Evolutionary conservation across 192 early-diverging fungal genomes (phyloP).

Genomic region (Diversispora eburnea): DNA sequence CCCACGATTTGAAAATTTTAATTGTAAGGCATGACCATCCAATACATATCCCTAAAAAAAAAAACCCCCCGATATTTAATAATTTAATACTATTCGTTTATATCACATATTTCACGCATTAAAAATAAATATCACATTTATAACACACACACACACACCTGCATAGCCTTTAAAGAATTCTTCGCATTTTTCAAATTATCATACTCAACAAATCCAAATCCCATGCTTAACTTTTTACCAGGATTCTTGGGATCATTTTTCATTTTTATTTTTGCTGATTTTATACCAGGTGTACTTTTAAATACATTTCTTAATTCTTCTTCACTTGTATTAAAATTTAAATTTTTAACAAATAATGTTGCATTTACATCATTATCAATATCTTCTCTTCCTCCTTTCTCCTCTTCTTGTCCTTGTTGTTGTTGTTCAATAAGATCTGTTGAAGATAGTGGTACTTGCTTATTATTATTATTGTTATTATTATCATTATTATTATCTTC

Average conservation of each 20-base stretch:
- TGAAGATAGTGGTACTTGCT: constrained; percentile 41
- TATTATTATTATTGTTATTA: constrained; percentile 35
- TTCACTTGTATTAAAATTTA: constrained; percentile 88
- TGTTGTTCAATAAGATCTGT: constrained; percentile 42
- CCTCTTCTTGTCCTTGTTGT: constrained; percentile 4
- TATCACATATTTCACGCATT: no score
- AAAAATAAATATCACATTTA: background rate
- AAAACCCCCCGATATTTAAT: background rate
- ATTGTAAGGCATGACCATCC: constrained; percentile 83
- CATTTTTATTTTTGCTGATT: constrained; percentile 75
- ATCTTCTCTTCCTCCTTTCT: constrained; percentile 50
- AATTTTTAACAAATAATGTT: constrained; percentile 95
- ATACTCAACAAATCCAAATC: constrained; percentile 98
- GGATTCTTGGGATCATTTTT: constrained; percentile 86
- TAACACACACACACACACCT: constrained; percentile 50
- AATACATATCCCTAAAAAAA: constrained; percentile 56
- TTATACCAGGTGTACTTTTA: constrained; percentile 67
- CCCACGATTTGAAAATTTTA: constrained; percentile 81
- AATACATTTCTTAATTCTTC: constrained; percentile 73
- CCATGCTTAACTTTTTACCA: constrained; percentile 81
- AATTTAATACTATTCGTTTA: background rate
- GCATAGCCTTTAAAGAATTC: constrained; percentile 83
- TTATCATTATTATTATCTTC: constrained; percentile 37
- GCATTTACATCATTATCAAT: constrained; percentile 46
- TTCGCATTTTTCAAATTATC: constrained; percentile 73